Base-by-base conservation (phyloP, 2,329 filamentous ascomycete species). In the Claviceps quebecensis region DNA sequence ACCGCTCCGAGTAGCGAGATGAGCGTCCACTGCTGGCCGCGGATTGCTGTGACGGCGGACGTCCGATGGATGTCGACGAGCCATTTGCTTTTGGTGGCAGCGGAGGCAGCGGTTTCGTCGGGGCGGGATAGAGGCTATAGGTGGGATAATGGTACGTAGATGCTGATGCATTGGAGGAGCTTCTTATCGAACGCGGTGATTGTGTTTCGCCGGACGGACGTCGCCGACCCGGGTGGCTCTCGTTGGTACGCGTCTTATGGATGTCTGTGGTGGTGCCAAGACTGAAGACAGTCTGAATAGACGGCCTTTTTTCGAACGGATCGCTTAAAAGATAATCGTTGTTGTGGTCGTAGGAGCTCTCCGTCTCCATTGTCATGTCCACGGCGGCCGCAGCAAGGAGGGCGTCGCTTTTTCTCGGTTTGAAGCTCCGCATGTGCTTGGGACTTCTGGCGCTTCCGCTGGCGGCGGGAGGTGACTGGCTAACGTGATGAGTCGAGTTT, bases 101-200 rank as follows among this genome's bases (percentile, higher is more conserved):
- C 11, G 51, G 16, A 14, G 53, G 53, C 11, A 54, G 51, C 2
- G 53, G 53, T 26, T 49, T 54, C 1, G 44, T 50, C 26, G 53
- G 53, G 11, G 53, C 51, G n/a, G 53, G 50, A 36, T 50, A 52
- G 8, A 53, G 34, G 40, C 45, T 51, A 22, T 53, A 53, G 7
- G 45, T 36, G 7, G 53, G 51, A 48, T 46, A 36, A 29, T 50
- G 36, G 37, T 50, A 26, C 9, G 36, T 37, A 4, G 51, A 52
- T 2, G 26, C 26, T 29, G 53, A 54, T 9, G 53, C 44, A 29
- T 45, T 49, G 9, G 51, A 53, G 8, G 48, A 41, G 36, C 48
- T 48, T 37, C 53, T 29, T 17, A 40, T 29, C 8, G 51, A 54
- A 14, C 22, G 9, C 23, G 7, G 44, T 6, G 53, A 50, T 23